These are phyloP conservation scores for Cerioporus squamosus DNA, from an alignment of 1,284 basidiomycete genomes.

Conservation along the genomic window DNA sequence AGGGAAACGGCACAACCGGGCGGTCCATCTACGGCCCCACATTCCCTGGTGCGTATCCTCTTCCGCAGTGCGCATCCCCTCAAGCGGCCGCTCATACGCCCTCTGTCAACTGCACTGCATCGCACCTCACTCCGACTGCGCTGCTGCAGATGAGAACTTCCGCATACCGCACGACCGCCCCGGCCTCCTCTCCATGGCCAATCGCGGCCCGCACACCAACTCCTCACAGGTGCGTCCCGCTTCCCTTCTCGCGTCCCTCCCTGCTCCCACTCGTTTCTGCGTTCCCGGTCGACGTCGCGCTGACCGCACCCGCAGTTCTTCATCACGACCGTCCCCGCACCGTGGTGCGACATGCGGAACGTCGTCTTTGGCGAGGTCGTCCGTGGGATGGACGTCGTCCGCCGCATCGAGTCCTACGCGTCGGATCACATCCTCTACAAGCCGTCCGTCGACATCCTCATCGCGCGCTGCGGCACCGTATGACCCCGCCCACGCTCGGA, in stretches of 20 bases:
- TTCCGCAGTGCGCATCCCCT: background rate
- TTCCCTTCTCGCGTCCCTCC: background rate
- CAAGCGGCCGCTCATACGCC: background rate
- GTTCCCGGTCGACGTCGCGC: background rate
- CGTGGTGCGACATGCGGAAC: slow-evolving; percentile 59
- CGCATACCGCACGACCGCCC: slow-evolving; percentile 44
- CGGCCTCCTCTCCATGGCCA: slow-evolving; percentile 64
- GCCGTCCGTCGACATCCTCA: slow-evolving; percentile 39
- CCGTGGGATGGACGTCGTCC: slow-evolving; percentile 46
- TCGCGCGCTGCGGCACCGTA: slow-evolving; percentile 30
- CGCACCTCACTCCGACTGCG: background rate
- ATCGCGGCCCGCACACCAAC: slow-evolving; percentile 61
- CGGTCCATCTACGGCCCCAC: slow-evolving; percentile 41
- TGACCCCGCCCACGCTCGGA: background rate
- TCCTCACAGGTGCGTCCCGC: slow-evolving; percentile 48
- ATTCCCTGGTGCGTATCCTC: slow-evolving; percentile 30
- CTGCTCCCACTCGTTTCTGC: background rate
- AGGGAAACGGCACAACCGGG: slow-evolving; percentile 64
- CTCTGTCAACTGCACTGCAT: too few relatives aligned
- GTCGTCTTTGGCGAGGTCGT: slow-evolving; percentile 54
- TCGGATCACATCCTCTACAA: slow-evolving; percentile 39
- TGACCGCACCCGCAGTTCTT: slow-evolving; percentile 55
- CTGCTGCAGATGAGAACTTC: slow-evolving; percentile 44
- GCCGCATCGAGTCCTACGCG: slow-evolving; percentile 41
- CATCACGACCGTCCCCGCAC: slow-evolving; percentile 66